Evolutionary conservation across 495 filamentous ascomycete species (phyloP), one percentile per base, ranked within the genome.

Genomic region (Penicillium chermesinum): DNA sequence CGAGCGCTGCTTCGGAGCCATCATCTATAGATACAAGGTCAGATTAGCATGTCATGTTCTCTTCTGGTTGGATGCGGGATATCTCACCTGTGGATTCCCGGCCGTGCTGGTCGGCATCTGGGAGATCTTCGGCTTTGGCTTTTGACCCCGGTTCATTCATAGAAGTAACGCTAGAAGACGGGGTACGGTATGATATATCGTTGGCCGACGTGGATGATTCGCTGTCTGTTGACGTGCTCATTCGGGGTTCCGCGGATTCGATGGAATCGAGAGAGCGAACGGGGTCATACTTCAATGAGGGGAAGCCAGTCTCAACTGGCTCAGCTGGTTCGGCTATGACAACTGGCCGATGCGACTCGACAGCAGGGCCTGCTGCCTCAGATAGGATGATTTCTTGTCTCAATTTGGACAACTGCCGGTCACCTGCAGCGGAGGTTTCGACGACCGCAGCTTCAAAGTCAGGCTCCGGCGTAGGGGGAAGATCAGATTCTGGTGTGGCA

Each of bases 131-230:
- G 7, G 49, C 37, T 47, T 66, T 67, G 34, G 63, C 47, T 13
- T 60, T 59, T n/a, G 56, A 34, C 12, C 40, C 50, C 13, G 32
- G 45, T 4, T 67, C 66, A 33, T 57, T 65, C 13, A 70, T 55
- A 3, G 72, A 73, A 21, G 72, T 75, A 10, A 64, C 47, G 8
- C 64, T 73, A 5, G 70, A 73, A 6, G 61, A 57, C 0, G 67
- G 71, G 7, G 66, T 71, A 22, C 48, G 57, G 13, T 66, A 69
- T 19, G 66, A 67, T n/a, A 65, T 65, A n/a, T 62, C 69, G 22
- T 59, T 54, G 5, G 52, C 48, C 13, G 65, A 71, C 12, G 48
- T 47, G 10, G 65, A 54, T 3, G 70, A 72, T 42, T 65, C 63
- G 30, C 51, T 55, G 27, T 64, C 62, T 6, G 58, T 52, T 15